A percentile compares a stretch with the other conserved stretches of the same genome.
Conservation (phyloP, 2,329 filamentous ascomycete genomes). For the Exserohilum turcica region DNA sequence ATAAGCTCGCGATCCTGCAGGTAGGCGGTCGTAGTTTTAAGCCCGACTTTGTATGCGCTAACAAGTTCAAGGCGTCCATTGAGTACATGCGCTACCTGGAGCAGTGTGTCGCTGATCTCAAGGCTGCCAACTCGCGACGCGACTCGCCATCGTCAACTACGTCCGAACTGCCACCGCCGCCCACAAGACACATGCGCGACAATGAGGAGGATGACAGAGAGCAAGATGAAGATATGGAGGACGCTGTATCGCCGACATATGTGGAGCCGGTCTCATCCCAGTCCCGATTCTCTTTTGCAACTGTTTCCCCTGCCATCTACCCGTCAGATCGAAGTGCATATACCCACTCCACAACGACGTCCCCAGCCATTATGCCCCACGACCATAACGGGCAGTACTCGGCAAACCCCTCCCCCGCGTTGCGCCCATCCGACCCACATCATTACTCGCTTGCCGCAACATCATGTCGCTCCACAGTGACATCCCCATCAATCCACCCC, state of each 20-base stretch:
- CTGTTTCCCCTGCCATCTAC: constrained; percentile 42
- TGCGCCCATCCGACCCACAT: constrained; percentile 52
- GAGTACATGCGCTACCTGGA: constrained; percentile 96
- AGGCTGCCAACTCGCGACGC: constrained; percentile 51
- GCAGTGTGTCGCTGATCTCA: constrained; percentile 81
- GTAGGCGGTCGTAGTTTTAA: constrained; percentile 53
- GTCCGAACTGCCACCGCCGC: constrained; percentile 34
- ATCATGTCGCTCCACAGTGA: constrained; percentile 44
- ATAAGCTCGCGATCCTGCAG: constrained; percentile 94
- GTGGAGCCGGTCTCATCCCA: constrained; percentile 13
- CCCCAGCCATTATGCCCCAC: constrained; percentile 43
- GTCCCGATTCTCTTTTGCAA: constrained; percentile 34
- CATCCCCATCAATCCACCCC: constrained; percentile 43
- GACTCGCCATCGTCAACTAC: constrained; percentile 32
- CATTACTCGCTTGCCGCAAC: constrained; percentile 54
- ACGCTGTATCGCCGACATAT: constrained; percentile 40
- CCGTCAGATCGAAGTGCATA: constrained; percentile 47
- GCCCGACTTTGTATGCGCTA: neutral
- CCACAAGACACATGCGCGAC: constrained; percentile 23
- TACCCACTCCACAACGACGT: constrained; percentile 47
- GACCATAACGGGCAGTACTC: constrained; percentile 55
- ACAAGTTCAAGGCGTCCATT: constrained; percentile 74
- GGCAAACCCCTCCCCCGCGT: constrained; percentile 48
- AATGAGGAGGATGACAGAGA: constrained; percentile 56
- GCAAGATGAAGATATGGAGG: constrained; percentile 54